A percentile compares a stretch with the other conserved stretches of the same genome.
Evolutionary conservation across 2,329 filamentous ascomycete species (phyloP).

Genomic region (Xylaria hypoxylon): DNA sequence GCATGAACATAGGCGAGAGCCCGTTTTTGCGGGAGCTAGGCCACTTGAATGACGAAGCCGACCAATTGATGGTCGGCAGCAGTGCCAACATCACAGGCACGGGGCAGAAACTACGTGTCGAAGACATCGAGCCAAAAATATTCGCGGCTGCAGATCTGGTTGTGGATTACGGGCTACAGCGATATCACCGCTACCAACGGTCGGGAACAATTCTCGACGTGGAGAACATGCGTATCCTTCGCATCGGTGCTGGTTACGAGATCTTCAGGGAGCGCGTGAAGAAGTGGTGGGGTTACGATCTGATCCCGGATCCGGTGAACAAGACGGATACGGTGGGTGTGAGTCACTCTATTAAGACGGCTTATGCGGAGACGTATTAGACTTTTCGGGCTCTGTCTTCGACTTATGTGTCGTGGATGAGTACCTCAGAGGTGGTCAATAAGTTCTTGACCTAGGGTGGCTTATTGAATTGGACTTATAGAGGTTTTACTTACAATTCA

Average conservation of each 20-base stretch:
- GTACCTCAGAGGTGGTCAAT: background rate
- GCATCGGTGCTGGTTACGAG: conserved; percentile 35
- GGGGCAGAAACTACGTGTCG: conserved; percentile 36
- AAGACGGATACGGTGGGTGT: conserved; percentile 33
- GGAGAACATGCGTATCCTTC: conserved; percentile 26
- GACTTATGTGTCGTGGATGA: background rate
- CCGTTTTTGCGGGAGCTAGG: conserved; percentile 33
- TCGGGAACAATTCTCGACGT: conserved; percentile 35
- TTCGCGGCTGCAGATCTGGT: conserved; percentile 28
- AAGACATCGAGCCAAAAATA: conserved; percentile 31
- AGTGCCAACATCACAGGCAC: conserved; percentile 35
- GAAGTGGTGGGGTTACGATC: conserved; percentile 33
- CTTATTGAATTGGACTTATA: conserved; percentile 10
- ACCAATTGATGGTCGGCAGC: conserved; percentile 33
- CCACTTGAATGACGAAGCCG: conserved; percentile 35
- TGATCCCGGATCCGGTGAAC: conserved; percentile 31
- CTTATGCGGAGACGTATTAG: conserved; percentile 19
- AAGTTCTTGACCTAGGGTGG: background rate
- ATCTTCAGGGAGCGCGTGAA: conserved; percentile 31
- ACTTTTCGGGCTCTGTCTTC: background rate
- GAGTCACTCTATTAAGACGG: conserved; percentile 29
- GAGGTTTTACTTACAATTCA: conserved; percentile 11
- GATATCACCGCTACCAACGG: conserved; percentile 35
- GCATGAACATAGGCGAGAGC: conserved; percentile 33
- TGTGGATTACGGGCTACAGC: conserved; percentile 35